Base-by-base conservation (phyloP, 139 green algal species). In the Micromonas pusilla region DNA sequence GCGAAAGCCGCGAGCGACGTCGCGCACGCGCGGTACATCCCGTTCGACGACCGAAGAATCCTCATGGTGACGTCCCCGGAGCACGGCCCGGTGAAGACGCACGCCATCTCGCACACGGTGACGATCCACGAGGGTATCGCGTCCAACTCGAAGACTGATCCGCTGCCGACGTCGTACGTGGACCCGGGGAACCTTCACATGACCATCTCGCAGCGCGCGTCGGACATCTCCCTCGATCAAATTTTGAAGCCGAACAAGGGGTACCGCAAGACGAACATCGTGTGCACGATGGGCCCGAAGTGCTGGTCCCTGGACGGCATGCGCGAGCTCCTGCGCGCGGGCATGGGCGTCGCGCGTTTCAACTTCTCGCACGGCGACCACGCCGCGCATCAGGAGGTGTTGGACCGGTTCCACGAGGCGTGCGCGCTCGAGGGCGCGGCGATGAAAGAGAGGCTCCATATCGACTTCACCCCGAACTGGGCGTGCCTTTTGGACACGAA, bases 401-500 rank as follows among this genome's bases (percentile, higher is more conserved):
- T 85, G 6, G 76, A 82, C 26, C 25, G 75, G 25, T 72, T 80
- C 52, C 32, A 57, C 33, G 76, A 79, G 76, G 80, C 60, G 25
- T 70, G 25, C 52, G 66, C 26, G 39, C 52, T 34, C 19, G 60
- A 68, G 39, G 74, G 81, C 16, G 75, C 78, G 70, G 63, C 63
- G 6, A 80, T 33, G n/a, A 70, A 31, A 16, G 6, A 70, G 62
- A 16, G 20, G 45, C 9, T 23, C 9, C 9, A 16, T 16, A 9
- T 57, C 45, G 45, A 57, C 16, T 57, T 23, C 5, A 34, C 63
- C 28, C 28, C 23, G 20, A 77, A 32, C 78, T 86, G 82, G 64
- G 52, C 2, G 70, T 86, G 70, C 82, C 76, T 92, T 71, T 79
- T 92, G 76, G 86, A 90, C 75, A 85, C 88, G 21, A 86, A 90